Base-by-base conservation (phyloP, 2,329 filamentous ascomycete genomes). In the Podosphaera xanthii region DNA sequence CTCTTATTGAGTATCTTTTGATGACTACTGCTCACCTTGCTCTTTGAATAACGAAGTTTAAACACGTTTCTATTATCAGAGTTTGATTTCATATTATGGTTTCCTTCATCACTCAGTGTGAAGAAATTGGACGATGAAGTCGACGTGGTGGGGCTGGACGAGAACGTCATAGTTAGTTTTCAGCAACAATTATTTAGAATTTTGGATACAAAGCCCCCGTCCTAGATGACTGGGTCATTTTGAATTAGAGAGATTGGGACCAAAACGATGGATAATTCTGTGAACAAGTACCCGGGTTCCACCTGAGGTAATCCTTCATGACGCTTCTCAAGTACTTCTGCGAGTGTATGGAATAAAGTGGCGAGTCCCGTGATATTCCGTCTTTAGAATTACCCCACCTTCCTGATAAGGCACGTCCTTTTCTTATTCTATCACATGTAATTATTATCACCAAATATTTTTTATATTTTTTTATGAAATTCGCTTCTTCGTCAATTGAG, bases 1-100 rank as follows among this genome's bases (percentile, higher is more conserved):
- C 10, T 31, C 36, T 35, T 4, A 52, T 52, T 33, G 48, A 36
- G 22, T 14, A 36, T 35, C 10, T 34, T 44, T 14, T 36, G 36
- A n/a, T n/a, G 14, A 57, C 14, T 36, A 48, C 42, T 55, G 68
- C 75, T 54, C 67, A 87, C 86, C 78, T 97, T 98, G 83, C 89
- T 96, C 74, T 98, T 98, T 30, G 89, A 91, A 67, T 86, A 96
- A 12, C 98, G 76, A 38, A 98, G 76, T 73, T 97, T 98, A 53
- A 98, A 92, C 1, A 91, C 92, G 64, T 81, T 81, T 0, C 86
- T 85, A 2, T 81, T 82, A 64, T 79, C 80, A 3, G 81, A 80
- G 68, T 94, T 87, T 3, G 87, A 85, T 67, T 98, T 88, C 22
- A 89, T 97, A 70, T 94, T 87, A 74, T 98, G 98, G 52, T 87